phyloP scores from a whole-genome alignment of 2,329 filamentous ascomycete genomes.

The Arthrobotrys pseudoclavata region DNA sequence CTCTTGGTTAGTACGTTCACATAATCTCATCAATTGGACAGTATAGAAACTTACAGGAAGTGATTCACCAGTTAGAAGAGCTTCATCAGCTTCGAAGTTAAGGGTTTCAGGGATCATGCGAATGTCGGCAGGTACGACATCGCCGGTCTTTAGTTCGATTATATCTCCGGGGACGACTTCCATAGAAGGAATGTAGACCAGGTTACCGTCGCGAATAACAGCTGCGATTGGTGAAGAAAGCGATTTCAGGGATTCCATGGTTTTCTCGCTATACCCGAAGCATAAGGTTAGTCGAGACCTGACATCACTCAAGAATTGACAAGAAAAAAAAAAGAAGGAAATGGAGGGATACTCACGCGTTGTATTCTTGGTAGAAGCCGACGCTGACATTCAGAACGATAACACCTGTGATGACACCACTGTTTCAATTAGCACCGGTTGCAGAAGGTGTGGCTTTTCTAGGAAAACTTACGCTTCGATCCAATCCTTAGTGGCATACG shows the following conservation, averaged over 20 bases:
- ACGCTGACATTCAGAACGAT: constrained; percentile 73
- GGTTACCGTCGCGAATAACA: constrained; percentile 70
- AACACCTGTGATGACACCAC: constrained; percentile 72
- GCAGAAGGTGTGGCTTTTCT: constrained; percentile 1
- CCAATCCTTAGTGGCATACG: constrained; percentile 73
- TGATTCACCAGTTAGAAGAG: constrained; percentile 75
- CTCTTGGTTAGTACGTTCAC: constrained; percentile 67
- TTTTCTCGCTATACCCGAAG: constrained; percentile 68
- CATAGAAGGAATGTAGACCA: constrained; percentile 70
- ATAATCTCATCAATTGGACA: constrained; percentile 61
- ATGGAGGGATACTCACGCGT: constrained; percentile 24
- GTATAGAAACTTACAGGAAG: constrained; percentile 69
- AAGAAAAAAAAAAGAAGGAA: neutral
- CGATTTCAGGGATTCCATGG: constrained; percentile 70
- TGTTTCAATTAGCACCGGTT: constrained; percentile 26
- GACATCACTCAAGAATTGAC: constrained; percentile 12
- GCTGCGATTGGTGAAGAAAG: constrained; percentile 70
- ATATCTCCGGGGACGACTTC: constrained; percentile 73
- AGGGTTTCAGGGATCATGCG: constrained; percentile 68
- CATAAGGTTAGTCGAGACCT: constrained; percentile 65
- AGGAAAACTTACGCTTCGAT: constrained; percentile 69
- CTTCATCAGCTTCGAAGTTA: constrained; percentile 74
- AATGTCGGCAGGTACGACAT: constrained; percentile 70
- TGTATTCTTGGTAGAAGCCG: constrained; percentile 72
- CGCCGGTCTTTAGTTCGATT: constrained; percentile 71